Evolutionary conservation across 1,284 basidiomycete genomes (phyloP).

Genomic region (Sparassis latifolia): DNA sequence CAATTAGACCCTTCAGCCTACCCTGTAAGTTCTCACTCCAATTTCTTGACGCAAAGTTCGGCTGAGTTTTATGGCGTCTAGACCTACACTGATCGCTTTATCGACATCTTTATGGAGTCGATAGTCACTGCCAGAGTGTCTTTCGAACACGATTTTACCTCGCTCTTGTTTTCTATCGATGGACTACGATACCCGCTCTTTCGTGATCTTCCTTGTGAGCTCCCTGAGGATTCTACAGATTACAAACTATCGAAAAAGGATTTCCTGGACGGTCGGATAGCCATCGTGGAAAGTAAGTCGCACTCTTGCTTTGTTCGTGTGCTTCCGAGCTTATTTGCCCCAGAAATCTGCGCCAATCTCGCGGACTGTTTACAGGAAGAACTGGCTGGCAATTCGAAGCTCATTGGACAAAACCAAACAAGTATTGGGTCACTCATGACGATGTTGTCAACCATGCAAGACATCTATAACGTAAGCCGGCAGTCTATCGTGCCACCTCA

Average conservation of each 20-base stretch:
- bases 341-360: slow-evolving; percentile 21
- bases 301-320: neutral
- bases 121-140: slow-evolving; percentile 46
- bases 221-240: slow-evolving; percentile 8
- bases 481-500: neutral
- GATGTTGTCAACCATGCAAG: slow-evolving; percentile 20
- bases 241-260: slow-evolving; percentile 17
- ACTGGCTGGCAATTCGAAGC: slow-evolving; percentile 2
- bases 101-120: slow-evolving; percentile 52
- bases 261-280: slow-evolving; percentile 18
- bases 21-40: slow-evolving; percentile 33
- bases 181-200: slow-evolving; percentile 48
- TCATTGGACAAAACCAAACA: slow-evolving; percentile 12
- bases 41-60: neutral
- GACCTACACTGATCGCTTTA: slow-evolving; percentile 46
- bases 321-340: no score
- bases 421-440: slow-evolving; percentile 15
- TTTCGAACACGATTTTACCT: slow-evolving; percentile 56
- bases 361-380: slow-evolving; percentile 10
- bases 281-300: slow-evolving; percentile 21
- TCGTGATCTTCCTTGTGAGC: slow-evolving; percentile 21
- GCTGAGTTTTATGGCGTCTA: slow-evolving; percentile 18
- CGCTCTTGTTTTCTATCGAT: slow-evolving; percentile 46
- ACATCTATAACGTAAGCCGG: slow-evolving; percentile 15
- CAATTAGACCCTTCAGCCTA: slow-evolving; percentile 61